Evolutionary conservation across 169 alveolate species (phyloP).

Genomic region (Eimeria zaria): DNA sequence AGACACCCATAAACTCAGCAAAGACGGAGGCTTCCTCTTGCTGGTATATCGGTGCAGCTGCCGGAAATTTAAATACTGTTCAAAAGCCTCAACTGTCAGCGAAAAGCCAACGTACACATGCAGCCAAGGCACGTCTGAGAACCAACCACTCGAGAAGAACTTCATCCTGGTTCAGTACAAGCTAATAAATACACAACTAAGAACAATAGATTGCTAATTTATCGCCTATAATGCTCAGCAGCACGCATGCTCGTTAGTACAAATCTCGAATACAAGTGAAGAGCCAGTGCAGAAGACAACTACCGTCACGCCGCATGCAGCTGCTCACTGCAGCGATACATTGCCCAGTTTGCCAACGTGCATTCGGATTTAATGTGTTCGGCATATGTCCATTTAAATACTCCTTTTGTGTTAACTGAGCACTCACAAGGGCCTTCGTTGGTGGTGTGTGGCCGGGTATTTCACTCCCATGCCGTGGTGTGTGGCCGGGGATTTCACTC

Average conservation of each 20-base stretch:
- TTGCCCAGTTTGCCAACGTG: background rate
- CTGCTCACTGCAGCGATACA: background rate
- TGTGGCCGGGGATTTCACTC: background rate
- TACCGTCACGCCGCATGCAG: constrained; percentile 10
- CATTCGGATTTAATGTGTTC: background rate
- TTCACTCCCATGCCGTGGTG: no score
- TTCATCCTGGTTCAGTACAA: constrained; percentile 35
- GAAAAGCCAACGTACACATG: constrained; percentile 82
- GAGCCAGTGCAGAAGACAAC: constrained; percentile 2
- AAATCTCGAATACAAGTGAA: background rate
- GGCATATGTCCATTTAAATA: background rate
- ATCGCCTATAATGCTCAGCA: background rate
- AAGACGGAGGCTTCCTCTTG: constrained; percentile 32
- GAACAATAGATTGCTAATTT: background rate
- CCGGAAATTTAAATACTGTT: constrained; percentile 82
- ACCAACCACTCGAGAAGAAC: constrained; percentile 70
- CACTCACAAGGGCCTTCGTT: background rate
- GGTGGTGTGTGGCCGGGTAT: no score
- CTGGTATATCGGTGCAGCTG: constrained; percentile 60
- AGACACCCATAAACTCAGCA: constrained; percentile 22
- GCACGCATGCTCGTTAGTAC: background rate
- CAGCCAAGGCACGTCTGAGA: constrained; percentile 82
- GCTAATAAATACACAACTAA: background rate
- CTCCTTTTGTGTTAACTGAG: background rate
- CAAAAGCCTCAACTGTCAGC: constrained; percentile 74